Evolutionary conservation across 2,329 filamentous ascomycete species (phyloP), one percentile per base, ranked within the genome.

Genomic region (Ophiosphaerella narmari): DNA sequence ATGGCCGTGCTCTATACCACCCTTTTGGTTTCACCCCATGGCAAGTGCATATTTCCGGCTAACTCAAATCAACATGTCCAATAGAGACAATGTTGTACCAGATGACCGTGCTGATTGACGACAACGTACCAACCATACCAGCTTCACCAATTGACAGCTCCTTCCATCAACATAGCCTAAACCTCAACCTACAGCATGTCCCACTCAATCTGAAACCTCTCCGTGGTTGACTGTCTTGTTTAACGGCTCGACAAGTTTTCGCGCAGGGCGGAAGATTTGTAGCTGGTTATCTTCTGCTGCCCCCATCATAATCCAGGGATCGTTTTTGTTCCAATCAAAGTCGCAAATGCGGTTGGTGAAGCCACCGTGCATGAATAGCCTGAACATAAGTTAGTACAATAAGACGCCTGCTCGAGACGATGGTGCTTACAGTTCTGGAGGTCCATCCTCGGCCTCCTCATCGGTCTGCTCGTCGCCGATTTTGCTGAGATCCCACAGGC

Each of bases 311-410:
- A 97, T 85, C 95, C 95, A 99, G 4, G 93, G 92, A 66, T 97
- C 91, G 71, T 96, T 96, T 62, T 86, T 85, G 75, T 99, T 99
- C 93, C 93, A 99, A 76, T 89, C 93, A 69, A 99, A 99, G 75
- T 99, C 95, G 32, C 90, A 91, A 54, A 99, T 85, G 60, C 95
- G 89, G 76, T 97, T 97, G 9, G 94, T 99, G 78, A 99, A 95
- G 29, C 94, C 94, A 54, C 94, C 94, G 67, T 99, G 94, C 92
- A 99, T 97, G 77, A 99, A 99, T 1, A 99, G 79, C 39, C 89
- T 91, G 55, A 11, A 9, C 1, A 11, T 26, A 4, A 18, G 45
- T 64, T 52, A 67, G 60, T 41, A 37, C 16, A 26, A 13, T 2
- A 9, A 36, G 8, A 9, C 1, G 12, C 23, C 4, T 37, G 23